Conservation (phyloP, 73 alveolate genomes). For the Stentor roeselii region DNA sequence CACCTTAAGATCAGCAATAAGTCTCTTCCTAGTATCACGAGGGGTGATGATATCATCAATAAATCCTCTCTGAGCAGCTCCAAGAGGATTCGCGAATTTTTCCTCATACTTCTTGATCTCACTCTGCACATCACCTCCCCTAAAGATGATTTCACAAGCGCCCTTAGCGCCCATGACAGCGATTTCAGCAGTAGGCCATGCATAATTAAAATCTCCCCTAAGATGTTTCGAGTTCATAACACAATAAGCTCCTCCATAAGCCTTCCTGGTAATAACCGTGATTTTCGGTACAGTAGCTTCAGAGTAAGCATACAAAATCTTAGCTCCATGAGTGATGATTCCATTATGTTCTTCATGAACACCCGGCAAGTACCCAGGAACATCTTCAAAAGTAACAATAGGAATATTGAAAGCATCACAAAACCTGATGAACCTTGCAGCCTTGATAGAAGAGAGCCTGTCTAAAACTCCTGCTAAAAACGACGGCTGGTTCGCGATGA, state of each 20-base stretch:
- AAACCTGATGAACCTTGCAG: slow-evolving; percentile 65
- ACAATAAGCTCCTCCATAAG: slow-evolving; percentile 68
- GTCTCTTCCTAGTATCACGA: slow-evolving; percentile 35
- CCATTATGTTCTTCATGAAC: slow-evolving; percentile 62
- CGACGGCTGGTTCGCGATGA: slow-evolving; percentile 61
- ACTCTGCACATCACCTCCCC: slow-evolving; percentile 56
- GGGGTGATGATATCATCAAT: slow-evolving; percentile 63
- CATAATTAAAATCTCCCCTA: slow-evolving; percentile 59
- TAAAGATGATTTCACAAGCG: slow-evolving; percentile 67
- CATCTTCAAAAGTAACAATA: slow-evolving; percentile 52
- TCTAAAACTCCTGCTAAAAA: slow-evolving; percentile 64
- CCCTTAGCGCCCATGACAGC: slow-evolving; percentile 81
- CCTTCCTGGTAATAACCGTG: slow-evolving; percentile 63
- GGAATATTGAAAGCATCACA: slow-evolving; percentile 72
- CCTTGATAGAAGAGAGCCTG: slow-evolving; percentile 51
- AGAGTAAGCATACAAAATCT: slow-evolving; percentile 58
- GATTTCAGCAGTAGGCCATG: slow-evolving; percentile 74
- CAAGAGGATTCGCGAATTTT: slow-evolving; percentile 59
- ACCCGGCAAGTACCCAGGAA: slow-evolving; percentile 72
- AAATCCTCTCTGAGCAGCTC: slow-evolving; percentile 63
- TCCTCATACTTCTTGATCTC: slow-evolving; percentile 49
- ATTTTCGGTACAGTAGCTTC: slow-evolving; percentile 65
- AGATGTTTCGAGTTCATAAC: slow-evolving; percentile 58
- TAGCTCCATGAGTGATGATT: slow-evolving; percentile 68
- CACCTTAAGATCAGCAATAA: slow-evolving; percentile 35